These are phyloP conservation scores for Ambrosia trifida DNA, from an alignment of 129 eudicot genomes.

Conservation along the genomic window DNA sequence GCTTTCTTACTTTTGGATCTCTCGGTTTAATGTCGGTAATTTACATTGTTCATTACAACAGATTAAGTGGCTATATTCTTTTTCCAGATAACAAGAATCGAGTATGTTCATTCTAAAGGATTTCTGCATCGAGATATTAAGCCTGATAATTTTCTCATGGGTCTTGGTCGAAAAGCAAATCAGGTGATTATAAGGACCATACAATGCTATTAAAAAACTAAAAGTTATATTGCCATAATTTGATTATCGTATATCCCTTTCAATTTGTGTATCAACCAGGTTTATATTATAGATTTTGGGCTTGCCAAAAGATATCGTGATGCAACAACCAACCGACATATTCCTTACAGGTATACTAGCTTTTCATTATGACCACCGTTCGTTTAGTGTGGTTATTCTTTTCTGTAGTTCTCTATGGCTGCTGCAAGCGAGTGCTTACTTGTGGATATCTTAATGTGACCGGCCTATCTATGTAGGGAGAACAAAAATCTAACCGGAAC, in stretches of 20 bases:
- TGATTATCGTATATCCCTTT: slow-evolving; percentile 15
- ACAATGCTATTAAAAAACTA: slow-evolving; percentile 5
- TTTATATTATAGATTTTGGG: slow-evolving; percentile 97
- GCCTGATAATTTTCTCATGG: slow-evolving; percentile 99
- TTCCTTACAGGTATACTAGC: slow-evolving; percentile 77
- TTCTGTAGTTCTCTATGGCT: slow-evolving; percentile 1
- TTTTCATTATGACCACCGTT: slow-evolving; percentile 5
- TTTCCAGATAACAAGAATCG: slow-evolving; percentile 84
- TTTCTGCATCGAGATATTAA: slow-evolving; percentile 93
- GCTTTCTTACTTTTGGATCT: too few relatives aligned
- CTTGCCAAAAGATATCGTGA: slow-evolving; percentile 99
- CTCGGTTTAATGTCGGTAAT: too few relatives aligned
- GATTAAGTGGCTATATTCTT: slow-evolving; percentile 18
- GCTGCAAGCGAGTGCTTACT: slow-evolving; percentile 6
- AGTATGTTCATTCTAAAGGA: slow-evolving; percentile 93
- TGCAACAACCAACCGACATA: slow-evolving; percentile 84
- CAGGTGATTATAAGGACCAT: slow-evolving; percentile 50
- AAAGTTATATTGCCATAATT: slow-evolving; percentile 14
- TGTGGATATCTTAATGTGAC: neutral
- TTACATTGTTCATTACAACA: neutral
- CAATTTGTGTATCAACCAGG: slow-evolving; percentile 42
- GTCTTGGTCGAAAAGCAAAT: slow-evolving; percentile 97
- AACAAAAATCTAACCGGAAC: slow-evolving; percentile 94
- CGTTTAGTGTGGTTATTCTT: neutral
- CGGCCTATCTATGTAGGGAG: slow-evolving; percentile 52